Conservation (phyloP, 352 stramenopile genomes). For the Phytophthora colocasiae region DNA sequence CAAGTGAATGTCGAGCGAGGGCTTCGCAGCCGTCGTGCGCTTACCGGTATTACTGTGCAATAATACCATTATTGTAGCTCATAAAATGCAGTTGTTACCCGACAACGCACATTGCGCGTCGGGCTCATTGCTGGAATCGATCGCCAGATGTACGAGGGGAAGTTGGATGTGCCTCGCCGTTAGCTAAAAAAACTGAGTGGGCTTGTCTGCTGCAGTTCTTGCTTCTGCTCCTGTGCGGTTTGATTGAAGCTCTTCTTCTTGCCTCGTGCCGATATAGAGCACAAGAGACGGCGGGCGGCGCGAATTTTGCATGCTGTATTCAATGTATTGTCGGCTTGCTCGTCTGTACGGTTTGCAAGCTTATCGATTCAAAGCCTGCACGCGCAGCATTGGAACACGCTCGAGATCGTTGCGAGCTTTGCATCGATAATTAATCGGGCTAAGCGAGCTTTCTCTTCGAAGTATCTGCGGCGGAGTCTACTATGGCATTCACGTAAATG, state of each 20-base stretch:
- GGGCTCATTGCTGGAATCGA: conserved; percentile 7
- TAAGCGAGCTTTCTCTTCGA: too few relatives aligned
- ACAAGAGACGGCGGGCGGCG: conserved; percentile 15
- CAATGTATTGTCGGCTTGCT: conserved; percentile 17
- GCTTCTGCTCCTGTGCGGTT: conserved; percentile 4
- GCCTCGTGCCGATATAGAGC: conserved; percentile 15
- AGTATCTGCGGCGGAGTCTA: too few relatives aligned
- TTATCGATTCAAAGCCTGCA: conserved; percentile 30
- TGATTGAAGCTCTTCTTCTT: not conserved
- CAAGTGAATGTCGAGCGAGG: conserved; percentile 7
- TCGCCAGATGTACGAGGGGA: conserved; percentile 21
- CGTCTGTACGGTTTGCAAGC: conserved; percentile 15
- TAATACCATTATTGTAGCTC: not conserved
- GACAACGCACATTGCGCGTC: conserved; percentile 21
- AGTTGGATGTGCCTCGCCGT: conserved; percentile 13
- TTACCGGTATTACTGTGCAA: not conserved
- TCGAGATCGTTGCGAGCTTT: conserved; percentile 25
- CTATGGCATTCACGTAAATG: too few relatives aligned
- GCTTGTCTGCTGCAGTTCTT: conserved; percentile 19
- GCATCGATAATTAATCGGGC: too few relatives aligned
- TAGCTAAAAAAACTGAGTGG: conserved; percentile 18
- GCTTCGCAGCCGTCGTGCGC: conserved; percentile 2
- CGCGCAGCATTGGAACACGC: conserved; percentile 9
- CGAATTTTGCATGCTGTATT: conserved; percentile 20
- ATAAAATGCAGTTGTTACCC: conserved; percentile 1